phyloP scores from a whole-genome alignment of 805 yeast genomes.

The Wickerhamomyces subpelliculosus region DNA sequence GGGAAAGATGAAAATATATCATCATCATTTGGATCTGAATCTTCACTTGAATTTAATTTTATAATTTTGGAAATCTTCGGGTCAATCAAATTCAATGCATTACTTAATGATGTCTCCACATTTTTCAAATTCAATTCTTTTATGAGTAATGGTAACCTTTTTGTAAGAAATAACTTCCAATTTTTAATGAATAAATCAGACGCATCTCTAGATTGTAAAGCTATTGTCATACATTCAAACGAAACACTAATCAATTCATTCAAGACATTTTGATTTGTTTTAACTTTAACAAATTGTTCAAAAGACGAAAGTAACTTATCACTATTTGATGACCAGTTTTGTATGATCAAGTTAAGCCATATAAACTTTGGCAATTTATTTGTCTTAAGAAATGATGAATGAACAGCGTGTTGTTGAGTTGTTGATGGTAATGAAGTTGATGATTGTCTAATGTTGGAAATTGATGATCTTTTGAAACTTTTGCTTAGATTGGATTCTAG shows the following conservation, averaged over 20 bases:
- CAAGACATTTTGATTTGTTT: constrained; percentile 21
- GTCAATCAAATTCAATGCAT: constrained; percentile 27
- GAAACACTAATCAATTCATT: constrained; percentile 36
- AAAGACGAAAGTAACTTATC: constrained; percentile 25
- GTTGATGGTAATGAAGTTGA: background rate
- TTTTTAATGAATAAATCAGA: constrained; percentile 27
- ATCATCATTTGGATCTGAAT: constrained; percentile 26
- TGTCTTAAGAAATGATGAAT: constrained; percentile 14
- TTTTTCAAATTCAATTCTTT: constrained; percentile 24
- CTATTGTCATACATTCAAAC: constrained; percentile 35
- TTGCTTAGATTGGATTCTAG: constrained; percentile 8
- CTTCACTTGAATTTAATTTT: constrained; percentile 10
- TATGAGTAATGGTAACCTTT: constrained; percentile 40
- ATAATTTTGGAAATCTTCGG: constrained; percentile 24
- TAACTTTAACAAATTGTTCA: constrained; percentile 25
- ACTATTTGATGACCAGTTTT: constrained; percentile 27
- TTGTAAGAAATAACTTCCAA: constrained; percentile 40
- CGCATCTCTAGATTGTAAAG: constrained; percentile 27
- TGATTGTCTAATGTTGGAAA: constrained; percentile 10
- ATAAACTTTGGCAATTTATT: constrained; percentile 20
- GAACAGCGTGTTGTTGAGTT: background rate
- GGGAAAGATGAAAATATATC: constrained; percentile 48
- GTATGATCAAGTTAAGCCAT: constrained; percentile 31
- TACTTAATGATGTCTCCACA: constrained; percentile 20
- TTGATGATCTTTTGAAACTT: constrained; percentile 10